Evolutionary conservation across 352 stramenopile genomes (phyloP).

Genomic region (Pelagophyceae sp.): DNA sequence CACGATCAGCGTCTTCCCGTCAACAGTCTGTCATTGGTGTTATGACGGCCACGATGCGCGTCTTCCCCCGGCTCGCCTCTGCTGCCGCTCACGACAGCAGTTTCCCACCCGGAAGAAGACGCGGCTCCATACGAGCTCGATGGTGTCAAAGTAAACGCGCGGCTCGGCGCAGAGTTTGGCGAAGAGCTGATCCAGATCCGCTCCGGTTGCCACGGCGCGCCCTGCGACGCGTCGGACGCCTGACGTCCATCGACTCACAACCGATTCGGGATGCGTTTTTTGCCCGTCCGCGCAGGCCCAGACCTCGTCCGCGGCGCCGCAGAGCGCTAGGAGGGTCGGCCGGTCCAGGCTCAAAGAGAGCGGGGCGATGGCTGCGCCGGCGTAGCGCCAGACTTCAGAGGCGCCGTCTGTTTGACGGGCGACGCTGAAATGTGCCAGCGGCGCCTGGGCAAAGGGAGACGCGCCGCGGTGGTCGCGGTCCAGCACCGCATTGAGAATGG

Average conservation of each 20-base stretch:
- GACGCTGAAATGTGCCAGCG: background rate
- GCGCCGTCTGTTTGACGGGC: background rate
- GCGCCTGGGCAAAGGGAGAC: background rate
- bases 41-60: too few relatives aligned
- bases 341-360: background rate
- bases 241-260: too few relatives aligned
- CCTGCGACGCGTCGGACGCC: background rate
- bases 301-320: background rate
- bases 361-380: background rate
- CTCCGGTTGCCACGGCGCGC: background rate
- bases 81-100: too few relatives aligned
- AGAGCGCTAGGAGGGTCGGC: background rate
- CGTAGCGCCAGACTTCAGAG: slow-evolving; percentile 18
- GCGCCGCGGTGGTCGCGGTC: background rate
- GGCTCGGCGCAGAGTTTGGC: background rate
- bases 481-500: background rate
- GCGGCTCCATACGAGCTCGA: too few relatives aligned
- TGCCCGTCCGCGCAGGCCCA: background rate
- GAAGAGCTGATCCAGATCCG: background rate
- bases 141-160: slow-evolving; percentile 1
- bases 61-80: too few relatives aligned
- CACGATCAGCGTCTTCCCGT: too few relatives aligned
- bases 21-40: too few relatives aligned
- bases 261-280: too few relatives aligned
- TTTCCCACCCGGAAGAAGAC: too few relatives aligned